Percentiles rank a stretch among this genome's conserved stretches.
Conservation (phyloP, 768 basidiomycete genomes). For the Kwoniella sp. region DNA sequence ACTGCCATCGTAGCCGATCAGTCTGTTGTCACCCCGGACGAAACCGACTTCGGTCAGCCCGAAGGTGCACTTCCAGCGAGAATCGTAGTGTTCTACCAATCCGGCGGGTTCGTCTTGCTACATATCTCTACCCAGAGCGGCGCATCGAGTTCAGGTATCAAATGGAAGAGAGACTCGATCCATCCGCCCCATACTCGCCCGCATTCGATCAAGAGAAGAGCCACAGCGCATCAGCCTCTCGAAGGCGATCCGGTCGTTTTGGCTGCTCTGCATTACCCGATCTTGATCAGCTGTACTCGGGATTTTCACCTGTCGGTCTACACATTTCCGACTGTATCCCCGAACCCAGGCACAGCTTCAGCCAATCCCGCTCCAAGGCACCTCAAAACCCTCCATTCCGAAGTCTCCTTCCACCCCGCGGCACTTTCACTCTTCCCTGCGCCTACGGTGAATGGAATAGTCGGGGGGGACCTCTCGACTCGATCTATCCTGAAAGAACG, state of each 20-base stretch:
- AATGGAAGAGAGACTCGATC: constrained; percentile 42
- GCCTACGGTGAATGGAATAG: background rate
- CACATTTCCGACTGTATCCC: constrained; percentile 2
- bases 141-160: background rate
- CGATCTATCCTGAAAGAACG: background rate
- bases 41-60: background rate
- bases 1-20: constrained; percentile 51
- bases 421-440: constrained; percentile 45
- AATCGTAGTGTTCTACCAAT: constrained; percentile 51
- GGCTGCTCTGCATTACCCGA: constrained; percentile 39
- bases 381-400: constrained; percentile 49
- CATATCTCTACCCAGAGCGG: constrained; percentile 11
- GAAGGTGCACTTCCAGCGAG: constrained; percentile 32
- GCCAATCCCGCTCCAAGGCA: constrained; percentile 25
- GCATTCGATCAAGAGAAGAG: constrained; percentile 24
- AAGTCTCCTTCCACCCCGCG: constrained; percentile 54
- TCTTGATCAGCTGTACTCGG: constrained; percentile 47
- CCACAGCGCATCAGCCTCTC: constrained; percentile 26
- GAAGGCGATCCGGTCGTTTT: constrained; percentile 49
- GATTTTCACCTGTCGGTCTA: constrained; percentile 52
- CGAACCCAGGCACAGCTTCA: background rate
- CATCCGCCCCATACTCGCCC: constrained; percentile 35
- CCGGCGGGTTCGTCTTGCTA: constrained; percentile 51
- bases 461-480: background rate
- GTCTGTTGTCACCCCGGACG: constrained; percentile 32